phyloP scores from a whole-genome alignment of 495 filamentous ascomycete genomes.

The Pyrenula aspistea region DNA sequence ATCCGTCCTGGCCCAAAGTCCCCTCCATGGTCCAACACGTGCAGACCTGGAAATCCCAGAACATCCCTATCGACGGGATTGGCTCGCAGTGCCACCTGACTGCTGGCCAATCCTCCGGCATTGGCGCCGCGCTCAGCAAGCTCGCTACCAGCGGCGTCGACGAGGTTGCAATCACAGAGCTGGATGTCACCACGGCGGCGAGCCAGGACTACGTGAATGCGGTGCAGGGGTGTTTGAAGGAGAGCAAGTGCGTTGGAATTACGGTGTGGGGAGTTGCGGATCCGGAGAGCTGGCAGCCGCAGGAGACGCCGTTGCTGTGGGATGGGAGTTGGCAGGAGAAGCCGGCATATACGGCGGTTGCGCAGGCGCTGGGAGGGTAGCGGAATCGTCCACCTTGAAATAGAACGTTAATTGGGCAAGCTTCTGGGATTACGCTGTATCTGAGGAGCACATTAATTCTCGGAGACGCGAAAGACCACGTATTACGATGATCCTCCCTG shows the following conservation, averaged over 20 bases:
- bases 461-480: no score
- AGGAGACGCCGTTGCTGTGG: background rate
- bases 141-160: constrained; percentile 30
- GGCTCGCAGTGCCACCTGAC: constrained; percentile 43
- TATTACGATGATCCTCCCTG: no score
- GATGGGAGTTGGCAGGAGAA: background rate
- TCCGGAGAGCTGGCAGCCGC: background rate
- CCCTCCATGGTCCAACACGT: constrained; percentile 46
- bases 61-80: constrained; percentile 55
- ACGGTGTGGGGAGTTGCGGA: background rate
- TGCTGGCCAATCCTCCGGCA: constrained; percentile 20
- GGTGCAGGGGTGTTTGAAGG: background rate
- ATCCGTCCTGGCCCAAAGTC: constrained; percentile 25
- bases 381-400: no score
- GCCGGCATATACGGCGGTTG: background rate
- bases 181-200: constrained; percentile 39
- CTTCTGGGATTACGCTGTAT: no score
- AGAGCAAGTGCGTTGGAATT: background rate
- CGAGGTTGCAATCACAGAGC: constrained; percentile 44
- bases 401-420: no score
- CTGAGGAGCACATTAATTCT: no score
- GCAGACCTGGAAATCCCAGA: constrained; percentile 42
- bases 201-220: background rate
- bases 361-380: background rate
- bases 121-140: constrained; percentile 34